Base-by-base conservation (phyloP, 148 eudicot genomes). In the Amaranthus palmeri region DNA sequence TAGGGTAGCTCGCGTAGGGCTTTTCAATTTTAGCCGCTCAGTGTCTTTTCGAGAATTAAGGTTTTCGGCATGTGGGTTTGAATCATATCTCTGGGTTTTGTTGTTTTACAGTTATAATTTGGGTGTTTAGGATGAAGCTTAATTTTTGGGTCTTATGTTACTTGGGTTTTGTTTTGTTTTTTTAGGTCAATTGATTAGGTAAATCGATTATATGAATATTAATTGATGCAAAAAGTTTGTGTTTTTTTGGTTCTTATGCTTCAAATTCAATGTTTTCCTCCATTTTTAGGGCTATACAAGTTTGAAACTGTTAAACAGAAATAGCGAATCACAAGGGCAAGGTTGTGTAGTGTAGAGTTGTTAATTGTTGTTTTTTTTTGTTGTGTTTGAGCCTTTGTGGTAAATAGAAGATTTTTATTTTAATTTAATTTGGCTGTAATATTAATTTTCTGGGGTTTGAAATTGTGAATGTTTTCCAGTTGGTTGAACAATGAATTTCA, bases 401-500 rank as follows among this genome's bases (percentile, higher is more conserved):
- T 60, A 44, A 8, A 45, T 64, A 25, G 55, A 65, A 65, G 54
- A n/a, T 40, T 36, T 43, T 12, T 43, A 40, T 36, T 43, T 12
- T 43, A 40, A 49, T 46, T 15, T 0, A 40, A 9, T 64, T n/a
- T 56, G 12, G 47, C 36, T 49, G 11, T 15, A 43, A 17, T 41
- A 0, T 42, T 61, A 25, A 17, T 36, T 25, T 8, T 62, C 47
- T 64, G 42, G 40, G 51, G 67, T 25, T 25, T 25, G 57, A 41
- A 44, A 60, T 59, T 53, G 51, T 47, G 40, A 17, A 74, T 49
- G 14, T 49, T 70, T 77, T 49, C 65, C 48, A 57, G 76, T 68
- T 70, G 69, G 18, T 61, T 56, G 67, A 76, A 85, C 55, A 68
- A 91, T 93, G 98, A 84, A 86, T 86, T 80, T 91, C 73, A 79